phyloP scores from a whole-genome alignment of 225 moss, liverwort and hornwort genomes.

The Pseudoscleropodium purum region DNA sequence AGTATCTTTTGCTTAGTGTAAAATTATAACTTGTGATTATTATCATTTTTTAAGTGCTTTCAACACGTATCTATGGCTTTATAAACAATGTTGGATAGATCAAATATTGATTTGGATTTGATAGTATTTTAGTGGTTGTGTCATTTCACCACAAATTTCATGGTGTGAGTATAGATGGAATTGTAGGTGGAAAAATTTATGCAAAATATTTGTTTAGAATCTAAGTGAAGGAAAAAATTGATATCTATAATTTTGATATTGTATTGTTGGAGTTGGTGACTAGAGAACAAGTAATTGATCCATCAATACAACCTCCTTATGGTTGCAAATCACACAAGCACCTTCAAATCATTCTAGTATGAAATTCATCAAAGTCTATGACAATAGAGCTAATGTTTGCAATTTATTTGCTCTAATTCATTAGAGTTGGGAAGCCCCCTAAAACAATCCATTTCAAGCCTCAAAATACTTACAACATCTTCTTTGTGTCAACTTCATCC shows the following conservation, averaged over 20 bases:
- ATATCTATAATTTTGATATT: no score
- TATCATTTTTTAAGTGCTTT: not conserved
- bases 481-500: no score
- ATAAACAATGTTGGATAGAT: accelerated
- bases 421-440: accelerated
- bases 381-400: not conserved
- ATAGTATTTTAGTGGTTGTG: no score
- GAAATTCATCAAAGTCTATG: not conserved
- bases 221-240: no score
- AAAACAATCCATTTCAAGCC: not conserved
- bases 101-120: accelerated
- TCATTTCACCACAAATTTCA: not conserved
- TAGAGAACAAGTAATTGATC: accelerated
- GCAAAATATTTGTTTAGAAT: no score
- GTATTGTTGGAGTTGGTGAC: no score
- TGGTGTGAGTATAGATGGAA: no score
- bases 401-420: not conserved
- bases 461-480: no score
- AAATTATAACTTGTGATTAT: not conserved
- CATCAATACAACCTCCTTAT: no score
- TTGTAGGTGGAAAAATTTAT: no score
- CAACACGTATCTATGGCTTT: not conserved
- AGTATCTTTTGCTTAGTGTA: not conserved
- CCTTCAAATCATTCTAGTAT: no score
- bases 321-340: no score